These are phyloP conservation scores for Globisporangium rhizosaccharum DNA, from an alignment of 352 stramenopile species.

Conservation along the genomic window DNA sequence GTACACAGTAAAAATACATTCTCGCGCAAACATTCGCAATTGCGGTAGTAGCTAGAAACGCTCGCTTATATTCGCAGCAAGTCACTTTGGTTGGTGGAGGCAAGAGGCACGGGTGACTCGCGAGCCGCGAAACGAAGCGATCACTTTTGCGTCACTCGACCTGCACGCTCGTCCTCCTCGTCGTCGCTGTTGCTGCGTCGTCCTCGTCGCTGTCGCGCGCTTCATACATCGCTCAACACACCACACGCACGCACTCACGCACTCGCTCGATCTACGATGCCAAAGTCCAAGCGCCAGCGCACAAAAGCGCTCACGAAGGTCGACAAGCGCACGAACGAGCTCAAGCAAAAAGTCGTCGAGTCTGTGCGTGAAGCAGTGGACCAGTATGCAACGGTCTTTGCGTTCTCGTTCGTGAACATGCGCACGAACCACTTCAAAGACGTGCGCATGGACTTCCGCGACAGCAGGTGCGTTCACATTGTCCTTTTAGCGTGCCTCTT, in stretches of 20 bases:
- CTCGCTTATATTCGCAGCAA: neutral
- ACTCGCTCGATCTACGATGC: constrained; percentile 35
- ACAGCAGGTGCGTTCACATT: constrained; percentile 60
- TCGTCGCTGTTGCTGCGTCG: neutral
- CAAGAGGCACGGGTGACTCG: constrained; percentile 13
- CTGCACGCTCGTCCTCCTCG: neutral
- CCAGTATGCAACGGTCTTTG: constrained; percentile 89
- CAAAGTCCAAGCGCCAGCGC: constrained; percentile 84
- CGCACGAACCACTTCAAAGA: constrained; percentile 98
- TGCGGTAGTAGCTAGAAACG: no score
- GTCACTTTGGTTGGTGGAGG: constrained; percentile 49
- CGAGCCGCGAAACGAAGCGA: constrained; percentile 15
- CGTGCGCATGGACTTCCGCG: constrained; percentile 94
- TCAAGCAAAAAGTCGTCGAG: constrained; percentile 95
- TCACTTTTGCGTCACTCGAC: constrained; percentile 11
- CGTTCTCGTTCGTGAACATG: constrained; percentile 99
- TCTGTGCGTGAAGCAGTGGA: constrained; percentile 92
- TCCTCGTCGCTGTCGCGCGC: neutral
- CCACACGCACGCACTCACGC: neutral
- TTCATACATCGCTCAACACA: neutral
- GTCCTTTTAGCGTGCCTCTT: neutral
- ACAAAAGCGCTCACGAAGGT: constrained; percentile 92
- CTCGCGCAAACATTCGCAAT: no score
- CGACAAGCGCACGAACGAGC: constrained; percentile 94
- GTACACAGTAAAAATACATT: no score